phyloP scores from a whole-genome alignment of 2,329 filamentous ascomycete genomes.

The Beauveria sp. region DNA sequence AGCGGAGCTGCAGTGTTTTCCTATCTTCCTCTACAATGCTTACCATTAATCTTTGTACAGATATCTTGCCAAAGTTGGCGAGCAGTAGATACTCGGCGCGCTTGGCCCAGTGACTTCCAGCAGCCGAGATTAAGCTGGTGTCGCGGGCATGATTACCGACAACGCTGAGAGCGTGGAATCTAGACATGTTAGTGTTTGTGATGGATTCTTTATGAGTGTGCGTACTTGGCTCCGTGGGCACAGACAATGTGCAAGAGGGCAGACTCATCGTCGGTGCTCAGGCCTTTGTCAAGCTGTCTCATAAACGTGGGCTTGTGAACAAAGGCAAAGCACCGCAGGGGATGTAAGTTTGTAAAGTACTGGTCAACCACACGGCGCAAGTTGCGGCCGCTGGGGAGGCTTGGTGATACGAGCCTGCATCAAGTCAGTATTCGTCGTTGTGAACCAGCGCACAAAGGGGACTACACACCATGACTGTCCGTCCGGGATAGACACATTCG shows the following conservation, averaged over 20 bases:
- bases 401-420: constrained; percentile 26
- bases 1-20: background rate
- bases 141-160: constrained; percentile 24
- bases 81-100: constrained; percentile 29
- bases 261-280: constrained; percentile 28
- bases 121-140: constrained; percentile 23
- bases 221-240: constrained; percentile 31
- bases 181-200: constrained; percentile 15
- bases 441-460: background rate
- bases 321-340: constrained; percentile 33
- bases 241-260: constrained; percentile 30
- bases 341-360: constrained; percentile 33
- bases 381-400: constrained; percentile 26
- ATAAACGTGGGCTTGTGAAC: constrained; percentile 33
- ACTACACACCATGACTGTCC: constrained; percentile 14
- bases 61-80: constrained; percentile 32
- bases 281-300: constrained; percentile 29
- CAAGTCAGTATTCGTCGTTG: background rate
- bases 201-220: background rate
- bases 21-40: background rate
- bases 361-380: constrained; percentile 30
- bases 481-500: constrained; percentile 9
- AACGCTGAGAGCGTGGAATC: constrained; percentile 27
- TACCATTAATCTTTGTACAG: constrained; percentile 32
- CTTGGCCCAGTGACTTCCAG: constrained; percentile 31